A percentile compares a stretch with the other conserved stretches of the same genome.
Conservation (phyloP, 2,329 filamentous ascomycete genomes). For the Lithohypha guttulata region DNA sequence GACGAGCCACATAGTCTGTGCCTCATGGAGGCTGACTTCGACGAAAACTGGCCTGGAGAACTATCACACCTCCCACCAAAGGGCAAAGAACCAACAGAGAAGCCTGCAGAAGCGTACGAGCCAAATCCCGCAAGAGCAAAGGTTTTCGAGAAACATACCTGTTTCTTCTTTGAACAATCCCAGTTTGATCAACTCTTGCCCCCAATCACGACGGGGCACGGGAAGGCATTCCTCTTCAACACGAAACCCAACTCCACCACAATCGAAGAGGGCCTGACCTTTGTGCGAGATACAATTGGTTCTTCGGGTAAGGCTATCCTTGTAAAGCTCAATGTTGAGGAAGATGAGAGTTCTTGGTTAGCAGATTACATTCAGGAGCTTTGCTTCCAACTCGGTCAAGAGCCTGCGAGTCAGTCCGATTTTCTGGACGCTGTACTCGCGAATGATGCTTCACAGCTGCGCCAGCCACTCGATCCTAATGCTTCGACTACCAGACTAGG, state of each 20-base stretch:
- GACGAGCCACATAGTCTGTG: conserved; percentile 43
- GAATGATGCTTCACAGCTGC: conserved; percentile 64
- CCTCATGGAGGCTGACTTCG: conserved; percentile 68
- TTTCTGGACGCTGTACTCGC: conserved; percentile 81
- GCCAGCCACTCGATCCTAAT: conserved; percentile 39
- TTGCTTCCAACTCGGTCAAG: conserved; percentile 63
- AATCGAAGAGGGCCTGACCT: conserved; percentile 65
- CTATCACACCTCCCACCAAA: conserved; percentile 60
- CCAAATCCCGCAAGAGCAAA: conserved; percentile 56
- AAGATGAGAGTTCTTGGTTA: conserved; percentile 55
- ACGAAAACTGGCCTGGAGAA: conserved; percentile 65
- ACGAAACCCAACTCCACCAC: conserved; percentile 53
- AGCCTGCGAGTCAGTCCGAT: conserved; percentile 78
- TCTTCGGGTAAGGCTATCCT: conserved; percentile 63
- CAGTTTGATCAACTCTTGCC: conserved; percentile 68
- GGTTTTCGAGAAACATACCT: conserved; percentile 78
- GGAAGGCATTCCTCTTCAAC: conserved; percentile 64
- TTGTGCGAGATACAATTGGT: conserved; percentile 63
- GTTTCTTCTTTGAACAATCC: conserved; percentile 67
- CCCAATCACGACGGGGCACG: conserved; percentile 66
- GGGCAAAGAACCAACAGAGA: conserved; percentile 62
- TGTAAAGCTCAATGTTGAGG: conserved; percentile 57
- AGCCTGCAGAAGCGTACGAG: conserved; percentile 57
- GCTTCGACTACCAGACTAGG: neutral
- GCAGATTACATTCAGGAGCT: conserved; percentile 57